Evolutionary conservation across 805 yeast species (phyloP).

Genomic region (Kodamaea laetipori): DNA sequence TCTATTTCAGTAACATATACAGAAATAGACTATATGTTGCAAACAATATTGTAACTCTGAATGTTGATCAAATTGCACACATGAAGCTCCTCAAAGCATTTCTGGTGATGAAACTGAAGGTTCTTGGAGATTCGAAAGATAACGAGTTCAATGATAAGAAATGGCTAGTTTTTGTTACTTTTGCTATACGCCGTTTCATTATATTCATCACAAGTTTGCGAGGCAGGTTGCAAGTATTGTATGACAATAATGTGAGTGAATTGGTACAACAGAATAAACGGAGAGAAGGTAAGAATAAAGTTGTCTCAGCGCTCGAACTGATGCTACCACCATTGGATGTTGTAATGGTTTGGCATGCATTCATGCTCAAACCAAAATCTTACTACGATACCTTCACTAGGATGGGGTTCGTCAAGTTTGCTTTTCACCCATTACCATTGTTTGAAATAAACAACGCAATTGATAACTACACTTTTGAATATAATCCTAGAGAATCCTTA

Average conservation of each 20-base stretch:
- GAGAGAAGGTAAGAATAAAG: neutral
- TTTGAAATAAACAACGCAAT: conserved; percentile 12
- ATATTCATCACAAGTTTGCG: conserved; percentile 21
- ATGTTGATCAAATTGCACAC: conserved; percentile 24
- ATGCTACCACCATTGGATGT: conserved; percentile 25
- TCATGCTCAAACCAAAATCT: conserved; percentile 21
- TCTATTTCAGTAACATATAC: too few species aligned
- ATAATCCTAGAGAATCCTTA: conserved; percentile 11
- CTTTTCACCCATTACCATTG: conserved; percentile 23
- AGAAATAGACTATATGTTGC: too few species aligned
- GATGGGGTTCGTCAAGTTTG: conserved; percentile 18
- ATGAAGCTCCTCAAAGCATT: conserved; percentile 27
- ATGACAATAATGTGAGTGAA: neutral
- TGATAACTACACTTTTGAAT: conserved; percentile 17
- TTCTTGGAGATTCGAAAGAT: conserved; percentile 9
- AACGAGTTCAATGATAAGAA: conserved; percentile 12
- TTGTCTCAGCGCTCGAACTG: neutral
- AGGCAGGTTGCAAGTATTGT: neutral
- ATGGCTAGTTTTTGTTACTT: conserved; percentile 28
- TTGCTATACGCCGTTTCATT: conserved; percentile 25
- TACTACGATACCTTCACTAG: conserved; percentile 19
- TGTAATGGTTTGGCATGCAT: conserved; percentile 27
- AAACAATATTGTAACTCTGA: too few species aligned
- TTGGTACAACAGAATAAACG: neutral
- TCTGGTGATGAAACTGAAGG: conserved; percentile 19